A percentile compares a stretch with the other conserved stretches of the same genome.
Evolutionary conservation across 2,329 filamentous ascomycete genomes (phyloP).

Genomic region (Phyllosticta ampelicida): DNA sequence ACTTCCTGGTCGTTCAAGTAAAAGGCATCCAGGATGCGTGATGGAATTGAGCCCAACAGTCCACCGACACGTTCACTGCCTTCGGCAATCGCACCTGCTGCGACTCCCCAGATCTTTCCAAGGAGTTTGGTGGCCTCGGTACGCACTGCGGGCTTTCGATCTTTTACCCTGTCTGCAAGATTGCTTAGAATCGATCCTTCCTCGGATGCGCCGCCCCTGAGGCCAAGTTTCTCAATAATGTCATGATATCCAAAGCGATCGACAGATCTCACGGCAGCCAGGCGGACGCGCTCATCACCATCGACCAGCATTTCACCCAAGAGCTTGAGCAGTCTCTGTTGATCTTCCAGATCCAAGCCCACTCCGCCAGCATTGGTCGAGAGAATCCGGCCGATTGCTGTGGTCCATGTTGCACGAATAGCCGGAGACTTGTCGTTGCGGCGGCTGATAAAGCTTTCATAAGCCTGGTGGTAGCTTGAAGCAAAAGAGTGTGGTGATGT

Average conservation of each 20-base stretch:
- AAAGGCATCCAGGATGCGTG: slow-evolving; percentile 73
- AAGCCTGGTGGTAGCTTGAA: slow-evolving; percentile 66
- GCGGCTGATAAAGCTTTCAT: slow-evolving; percentile 74
- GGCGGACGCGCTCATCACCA: slow-evolving; percentile 78
- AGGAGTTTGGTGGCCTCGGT: slow-evolving; percentile 78
- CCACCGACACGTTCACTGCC: slow-evolving; percentile 66
- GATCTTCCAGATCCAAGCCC: slow-evolving; percentile 74
- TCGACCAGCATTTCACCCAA: slow-evolving; percentile 77
- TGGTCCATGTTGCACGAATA: slow-evolving; percentile 79
- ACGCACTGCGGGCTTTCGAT: slow-evolving; percentile 70
- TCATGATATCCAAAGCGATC: slow-evolving; percentile 71
- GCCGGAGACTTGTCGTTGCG: slow-evolving; percentile 75
- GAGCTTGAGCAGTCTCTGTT: slow-evolving; percentile 60
- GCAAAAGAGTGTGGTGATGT: slow-evolving; percentile 83
- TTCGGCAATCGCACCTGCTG: slow-evolving; percentile 71
- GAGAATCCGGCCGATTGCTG: slow-evolving; percentile 72
- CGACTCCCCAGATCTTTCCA: slow-evolving; percentile 87
- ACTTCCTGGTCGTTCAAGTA: slow-evolving; percentile 86
- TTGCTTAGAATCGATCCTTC: slow-evolving; percentile 69
- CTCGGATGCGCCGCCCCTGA: slow-evolving; percentile 62
- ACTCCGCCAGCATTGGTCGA: slow-evolving; percentile 87
- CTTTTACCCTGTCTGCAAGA: slow-evolving; percentile 78
- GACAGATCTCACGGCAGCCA: slow-evolving; percentile 79
- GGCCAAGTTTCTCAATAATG: slow-evolving; percentile 70
- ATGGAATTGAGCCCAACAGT: slow-evolving; percentile 72